Percentiles rank a stretch among this genome's conserved stretches.
These are phyloP conservation scores for Castanopsis chinensis DNA, from an alignment of 306 rosid species.

Conservation along the genomic window DNA sequence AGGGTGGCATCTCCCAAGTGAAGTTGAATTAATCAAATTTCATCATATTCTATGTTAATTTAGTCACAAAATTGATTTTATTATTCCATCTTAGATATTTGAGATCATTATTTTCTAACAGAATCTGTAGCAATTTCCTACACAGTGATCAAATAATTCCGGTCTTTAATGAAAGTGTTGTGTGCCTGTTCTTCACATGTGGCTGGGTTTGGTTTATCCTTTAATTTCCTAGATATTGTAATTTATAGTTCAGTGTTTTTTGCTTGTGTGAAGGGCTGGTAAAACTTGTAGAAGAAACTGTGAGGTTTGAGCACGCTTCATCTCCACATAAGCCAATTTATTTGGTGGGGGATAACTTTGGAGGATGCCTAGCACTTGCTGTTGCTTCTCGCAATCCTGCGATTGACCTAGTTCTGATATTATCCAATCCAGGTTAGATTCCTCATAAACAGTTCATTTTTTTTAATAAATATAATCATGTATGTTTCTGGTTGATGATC, in stretches of 20 bases:
- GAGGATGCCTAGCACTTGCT: conserved; percentile 94
- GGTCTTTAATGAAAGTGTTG: neutral
- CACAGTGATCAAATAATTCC: neutral
- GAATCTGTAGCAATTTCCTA: neutral
- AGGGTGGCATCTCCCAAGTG: neutral
- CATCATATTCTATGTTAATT: neutral
- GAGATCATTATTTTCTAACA: neutral
- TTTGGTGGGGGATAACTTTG: conserved; percentile 92
- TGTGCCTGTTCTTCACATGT: neutral
- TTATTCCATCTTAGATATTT: neutral
- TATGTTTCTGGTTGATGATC: conserved; percentile 16
- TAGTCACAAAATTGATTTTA: too few relatives aligned
- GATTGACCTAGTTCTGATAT: conserved; percentile 67
- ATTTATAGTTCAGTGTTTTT: conserved; percentile 7
- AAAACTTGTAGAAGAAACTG: conserved; percentile 79
- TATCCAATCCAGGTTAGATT: conserved; percentile 74
- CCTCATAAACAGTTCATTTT: conserved; percentile 1
- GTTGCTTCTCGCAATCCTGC: conserved; percentile 90
- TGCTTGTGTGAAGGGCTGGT: conserved; percentile 59
- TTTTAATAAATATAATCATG: conserved; percentile 12
- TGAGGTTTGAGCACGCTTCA: conserved; percentile 61
- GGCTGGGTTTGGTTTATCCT: neutral
- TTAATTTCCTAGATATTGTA: conserved; percentile 3
- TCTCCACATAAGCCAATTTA: conserved; percentile 87
- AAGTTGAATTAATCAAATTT: neutral